phyloP scores from a whole-genome alignment of 495 filamentous ascomycete species.

The Penicillium pancosmium region DNA sequence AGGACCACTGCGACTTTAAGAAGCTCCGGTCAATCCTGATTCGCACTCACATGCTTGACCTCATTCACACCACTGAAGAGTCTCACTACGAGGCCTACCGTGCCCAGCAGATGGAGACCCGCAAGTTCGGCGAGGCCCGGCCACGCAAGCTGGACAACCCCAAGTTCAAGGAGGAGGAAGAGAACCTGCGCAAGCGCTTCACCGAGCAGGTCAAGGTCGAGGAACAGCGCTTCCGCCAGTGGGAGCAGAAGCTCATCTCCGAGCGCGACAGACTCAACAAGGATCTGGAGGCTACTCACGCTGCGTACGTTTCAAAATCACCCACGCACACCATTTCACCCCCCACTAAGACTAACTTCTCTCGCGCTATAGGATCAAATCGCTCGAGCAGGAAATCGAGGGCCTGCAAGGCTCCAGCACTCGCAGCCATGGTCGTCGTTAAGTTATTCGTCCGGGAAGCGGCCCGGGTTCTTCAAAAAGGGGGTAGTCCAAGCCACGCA shows the following conservation, averaged over 20 bases:
- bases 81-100: conserved; percentile 99
- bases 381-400: conserved; percentile 90
- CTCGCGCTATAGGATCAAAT: conserved; percentile 71
- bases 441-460: conserved; percentile 39
- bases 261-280: conserved; percentile 99
- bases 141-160: conserved; percentile 98
- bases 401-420: conserved; percentile 88
- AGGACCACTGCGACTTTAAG: conserved; percentile 99
- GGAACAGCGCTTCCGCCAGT: conserved; percentile 96
- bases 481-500: conserved; percentile 32
- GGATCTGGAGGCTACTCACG: conserved; percentile 95
- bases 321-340: background rate
- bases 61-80: conserved; percentile 99
- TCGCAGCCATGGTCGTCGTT: conserved; percentile 95
- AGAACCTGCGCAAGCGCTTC: conserved; percentile 96
- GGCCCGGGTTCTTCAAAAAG: conserved; percentile 36
- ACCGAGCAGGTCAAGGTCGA: conserved; percentile 99
- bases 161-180: conserved; percentile 99
- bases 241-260: conserved; percentile 99
- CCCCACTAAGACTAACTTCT: conserved; percentile 30
- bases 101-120: conserved; percentile 98
- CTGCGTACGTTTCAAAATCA: conserved; percentile 62
- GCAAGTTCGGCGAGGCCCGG: conserved; percentile 97
- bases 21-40: conserved; percentile 98
- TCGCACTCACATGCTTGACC: conserved; percentile 99